Evolutionary conservation across 192 early-diverging fungal species (phyloP), one percentile per base, ranked within the genome.

Genomic region (Coemansia sp.): DNA sequence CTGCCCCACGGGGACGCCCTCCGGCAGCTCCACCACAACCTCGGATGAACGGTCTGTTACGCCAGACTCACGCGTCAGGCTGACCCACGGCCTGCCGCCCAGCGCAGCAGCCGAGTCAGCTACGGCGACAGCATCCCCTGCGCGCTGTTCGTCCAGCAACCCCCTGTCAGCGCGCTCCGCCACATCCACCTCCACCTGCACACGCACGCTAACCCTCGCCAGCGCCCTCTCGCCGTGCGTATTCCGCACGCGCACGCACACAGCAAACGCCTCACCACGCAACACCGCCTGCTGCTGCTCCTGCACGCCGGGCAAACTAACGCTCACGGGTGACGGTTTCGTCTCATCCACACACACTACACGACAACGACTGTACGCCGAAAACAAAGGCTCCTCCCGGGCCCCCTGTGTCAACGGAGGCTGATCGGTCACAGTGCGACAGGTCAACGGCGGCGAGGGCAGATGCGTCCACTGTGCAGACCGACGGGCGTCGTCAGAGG

Each of bases 361-460:
- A 19, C 74, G 68, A 54, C 74, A 71, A 4, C 74, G 52, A 46
- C 74, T 78, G 53, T 78, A 78, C 18, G 49, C 61, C 21, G 68
- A 64, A 44, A 67, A 63, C 49, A 27, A 55, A 2, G 73, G 67
- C 43, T 66, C 43, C 39, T 19, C 23, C 17, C n/a, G n/a, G n/a
- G n/a, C n/a, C n/a, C n/a, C n/a, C n/a, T n/a, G n/a, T n/a, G n/a
- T n/a, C n/a, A n/a, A n/a, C n/a, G n/a, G n/a, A n/a, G n/a, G n/a
- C n/a, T n/a, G n/a, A n/a, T n/a, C n/a, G n/a, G n/a, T n/a, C n/a
- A n/a, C n/a, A n/a, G n/a, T n/a, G n/a, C n/a, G n/a, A n/a, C n/a
- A n/a, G n/a, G n/a, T n/a, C n/a, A 76, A 15, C 7, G 67, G 67
- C 22, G 73, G 64, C 48, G 23, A 8, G 0, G 64, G 52, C 40